Evolutionary conservation across 2,329 filamentous ascomycete genomes (phyloP), one percentile per base, ranked within the genome.

Genomic region (Ophiosphaerella herpotricha): DNA sequence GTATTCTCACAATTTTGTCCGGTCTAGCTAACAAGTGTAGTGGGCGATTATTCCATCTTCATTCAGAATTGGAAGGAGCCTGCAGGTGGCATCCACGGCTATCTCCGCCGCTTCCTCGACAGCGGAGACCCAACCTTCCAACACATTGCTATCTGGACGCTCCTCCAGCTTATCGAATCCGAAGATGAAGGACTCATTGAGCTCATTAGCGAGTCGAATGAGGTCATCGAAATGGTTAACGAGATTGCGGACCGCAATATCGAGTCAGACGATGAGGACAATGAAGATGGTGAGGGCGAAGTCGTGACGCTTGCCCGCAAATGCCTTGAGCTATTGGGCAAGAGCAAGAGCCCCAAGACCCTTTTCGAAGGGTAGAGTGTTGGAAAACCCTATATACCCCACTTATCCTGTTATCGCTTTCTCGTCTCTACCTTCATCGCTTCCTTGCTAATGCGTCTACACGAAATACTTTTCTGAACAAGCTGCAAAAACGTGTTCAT

Each of bases 61-160:
- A 88, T 97, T 35, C 87, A 91, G 61, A 90, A 96, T 74, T 99
- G 94, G 94, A 86, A 83, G 14, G 88, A 96, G 65, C 94, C 94
- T 2, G 89, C 91, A 54, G 94, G 91, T 39, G 94, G 94, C 39
- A 96, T 99, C 54, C 92, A 97, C 69, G 94, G 94, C 46, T 99
- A 99, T 70, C 82, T 99, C 32, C 89, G 87, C 64, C 87, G 93
- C 46, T 99, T 99, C 80, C 82, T 99, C 14, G 90, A 89, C 38
- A 97, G 91, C 57, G 93, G 92, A 35, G 94, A 99, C 70, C 87
- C 94, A 1, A 99, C 94, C 0, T 99, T 99, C 80, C 94, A 99
- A 75, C 94, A 99, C 72, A 99, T 99, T 68, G 94, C 94, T 43
- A 96, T 97, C 57, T 99, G 94, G 94, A 99, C 94, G 1, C 78